A percentile compares a stretch with the other conserved stretches of the same genome.
These are phyloP conservation scores for Mycena sp. DNA, from an alignment of 1,284 basidiomycete species.

Conservation along the genomic window DNA sequence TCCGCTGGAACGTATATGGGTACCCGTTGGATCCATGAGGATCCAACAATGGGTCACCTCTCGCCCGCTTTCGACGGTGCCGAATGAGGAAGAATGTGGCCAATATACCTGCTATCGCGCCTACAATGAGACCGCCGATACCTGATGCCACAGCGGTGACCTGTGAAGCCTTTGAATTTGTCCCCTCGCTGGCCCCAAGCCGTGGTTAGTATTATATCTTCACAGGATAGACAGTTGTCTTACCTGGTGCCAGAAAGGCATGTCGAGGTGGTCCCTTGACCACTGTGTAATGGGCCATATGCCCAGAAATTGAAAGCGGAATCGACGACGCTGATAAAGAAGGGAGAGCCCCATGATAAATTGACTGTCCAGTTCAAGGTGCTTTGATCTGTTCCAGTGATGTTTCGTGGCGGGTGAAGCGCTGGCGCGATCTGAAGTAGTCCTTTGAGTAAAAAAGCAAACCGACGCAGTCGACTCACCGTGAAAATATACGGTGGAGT, in stretches of 20 bases:
- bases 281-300: constrained; percentile 63
- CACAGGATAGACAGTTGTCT: background rate
- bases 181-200: too few species aligned
- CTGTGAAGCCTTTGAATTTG: background rate
- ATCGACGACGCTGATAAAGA: constrained; percentile 66
- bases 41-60: constrained; percentile 33
- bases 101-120: constrained; percentile 49
- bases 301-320: constrained; percentile 60
- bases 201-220: too few species aligned
- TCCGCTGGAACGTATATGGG: background rate
- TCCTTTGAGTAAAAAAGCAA: background rate
- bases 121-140: constrained; percentile 54
- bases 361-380: constrained; percentile 67
- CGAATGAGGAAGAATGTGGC: constrained; percentile 44
- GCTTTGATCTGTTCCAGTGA: constrained; percentile 52
- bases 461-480: constrained; percentile 41
- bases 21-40: constrained; percentile 7
- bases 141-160: constrained; percentile 49
- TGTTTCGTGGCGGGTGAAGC: constrained; percentile 66
- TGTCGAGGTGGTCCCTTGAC: constrained; percentile 43
- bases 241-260: constrained; percentile 41
- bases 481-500: constrained; percentile 68
- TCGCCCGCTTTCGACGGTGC: constrained; percentile 35
- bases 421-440: constrained; percentile 60
- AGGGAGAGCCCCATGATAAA: constrained; percentile 62